phyloP scores from a whole-genome alignment of 1,284 basidiomycete species.

The Fistulina hepatica region DNA sequence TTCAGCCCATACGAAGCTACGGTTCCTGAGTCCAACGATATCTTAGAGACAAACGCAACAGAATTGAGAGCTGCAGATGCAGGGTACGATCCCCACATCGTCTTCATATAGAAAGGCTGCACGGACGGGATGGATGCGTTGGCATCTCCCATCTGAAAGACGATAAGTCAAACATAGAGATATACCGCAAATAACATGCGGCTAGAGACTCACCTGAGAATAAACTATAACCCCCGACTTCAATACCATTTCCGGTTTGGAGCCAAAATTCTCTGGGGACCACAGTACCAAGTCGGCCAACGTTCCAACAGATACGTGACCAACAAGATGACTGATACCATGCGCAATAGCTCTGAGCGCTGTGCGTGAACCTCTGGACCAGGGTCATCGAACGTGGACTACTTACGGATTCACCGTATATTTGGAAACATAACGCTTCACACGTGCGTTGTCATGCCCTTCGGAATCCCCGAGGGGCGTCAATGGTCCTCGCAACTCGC shows the following conservation, averaged over 20 bases:
- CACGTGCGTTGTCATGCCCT: constrained; percentile 82
- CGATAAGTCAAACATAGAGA: neutral
- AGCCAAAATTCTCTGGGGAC: constrained; percentile 88
- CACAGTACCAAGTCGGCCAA: constrained; percentile 93
- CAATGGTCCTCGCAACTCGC: constrained; percentile 67
- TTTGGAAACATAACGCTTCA: constrained; percentile 94
- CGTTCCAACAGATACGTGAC: constrained; percentile 73
- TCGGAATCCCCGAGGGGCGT: constrained; percentile 48
- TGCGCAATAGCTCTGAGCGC: constrained; percentile 83
- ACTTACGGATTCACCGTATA: constrained; percentile 97
- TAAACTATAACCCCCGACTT: constrained; percentile 92
- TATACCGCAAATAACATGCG: neutral
- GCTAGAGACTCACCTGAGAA: constrained; percentile 51
- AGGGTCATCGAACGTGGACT: no score
- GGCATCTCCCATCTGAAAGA: constrained; percentile 78
- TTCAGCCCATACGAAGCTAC: constrained; percentile 62
- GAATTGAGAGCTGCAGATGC: constrained; percentile 73
- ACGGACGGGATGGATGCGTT: constrained; percentile 92
- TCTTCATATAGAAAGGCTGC: constrained; percentile 75
- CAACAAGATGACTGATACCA: constrained; percentile 83
- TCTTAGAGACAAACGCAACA: constrained; percentile 74
- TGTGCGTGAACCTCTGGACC: no score
- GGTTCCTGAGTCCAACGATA: constrained; percentile 55
- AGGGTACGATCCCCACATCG: constrained; percentile 83
- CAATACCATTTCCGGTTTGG: constrained; percentile 85